Evolutionary conservation across 306 rosid genomes (phyloP), one percentile per base, ranked within the genome.

Genomic region (Purshia tridentata): DNA sequence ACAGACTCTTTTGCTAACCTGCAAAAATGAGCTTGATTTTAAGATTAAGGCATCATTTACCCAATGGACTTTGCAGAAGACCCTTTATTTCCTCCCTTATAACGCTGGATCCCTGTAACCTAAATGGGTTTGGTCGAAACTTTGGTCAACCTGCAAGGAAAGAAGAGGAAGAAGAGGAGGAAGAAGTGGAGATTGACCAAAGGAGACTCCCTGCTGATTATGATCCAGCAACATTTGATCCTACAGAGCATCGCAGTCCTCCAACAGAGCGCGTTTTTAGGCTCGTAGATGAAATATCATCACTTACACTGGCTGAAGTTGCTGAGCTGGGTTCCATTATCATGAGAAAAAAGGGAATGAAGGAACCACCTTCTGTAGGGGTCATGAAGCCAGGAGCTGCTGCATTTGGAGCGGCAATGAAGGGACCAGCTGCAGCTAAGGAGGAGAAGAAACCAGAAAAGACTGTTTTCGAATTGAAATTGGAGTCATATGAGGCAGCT

Each of bases 151-250:
- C 97, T 13, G 94, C 94, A 9, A 77, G 78, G 77, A 83, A 77
- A 80, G 93, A 84, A 65, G 96, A 88, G 37, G 91, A 90, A 35
- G 90, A 85, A 35, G 90, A 85, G 9, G 90, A 89, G 69, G 96
- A 93, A 22, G 92, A 90, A 71, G 88, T 86, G 55, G 97, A 93
- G 84, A 85, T 91, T 80, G 97, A 93, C 66, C 98, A 93, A 67
- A 85, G 91, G 77, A 88, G 91, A 67, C 98, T 93, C 74, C 98
- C 98, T 2, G 88, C 97, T 76, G 96, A 93, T 85, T 93, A 89
- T 41, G 96, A 93, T 77, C 93, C 89, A 18, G 88, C 91, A 50
- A 87, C 90, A 57, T 93, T 93, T 66, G 91, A 93, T 83, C 96
- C 96, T 20, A 74, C 89, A 0, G 73, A 89, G 78, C 92, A 91